Evolutionary conservation across 768 basidiomycete species (phyloP).

Genomic region (Hemileccinum impolitum): DNA sequence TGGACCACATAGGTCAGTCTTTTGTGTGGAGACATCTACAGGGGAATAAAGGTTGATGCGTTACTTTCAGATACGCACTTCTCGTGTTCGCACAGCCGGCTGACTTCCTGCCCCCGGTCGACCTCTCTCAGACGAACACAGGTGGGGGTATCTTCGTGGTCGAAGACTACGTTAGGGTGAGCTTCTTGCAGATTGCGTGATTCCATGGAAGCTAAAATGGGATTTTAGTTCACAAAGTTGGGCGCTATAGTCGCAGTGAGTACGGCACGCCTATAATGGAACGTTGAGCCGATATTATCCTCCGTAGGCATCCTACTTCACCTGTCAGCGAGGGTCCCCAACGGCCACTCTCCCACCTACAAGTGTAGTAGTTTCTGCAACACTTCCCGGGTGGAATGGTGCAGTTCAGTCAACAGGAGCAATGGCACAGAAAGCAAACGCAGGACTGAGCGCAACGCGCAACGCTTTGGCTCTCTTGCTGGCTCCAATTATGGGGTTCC

Average conservation of each 20-base stretch:
- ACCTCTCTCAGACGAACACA: constrained; percentile 46
- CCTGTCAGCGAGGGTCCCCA: constrained; percentile 65
- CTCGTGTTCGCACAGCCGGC: constrained; percentile 62
- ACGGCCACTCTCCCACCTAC: constrained; percentile 54
- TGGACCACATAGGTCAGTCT: constrained; percentile 70
- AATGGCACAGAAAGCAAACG: constrained; percentile 20
- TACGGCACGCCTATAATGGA: constrained; percentile 6
- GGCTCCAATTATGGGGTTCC: constrained; percentile 27
- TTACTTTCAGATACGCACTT: constrained; percentile 56
- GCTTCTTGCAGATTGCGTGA: constrained; percentile 6
- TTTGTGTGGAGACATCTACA: not conserved
- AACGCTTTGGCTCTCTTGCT: constrained; percentile 22
- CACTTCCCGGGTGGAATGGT: constrained; percentile 37
- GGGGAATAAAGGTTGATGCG: not conserved
- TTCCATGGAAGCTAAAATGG: constrained; percentile 1
- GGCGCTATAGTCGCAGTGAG: constrained; percentile 60
- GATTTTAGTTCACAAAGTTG: constrained; percentile 46
- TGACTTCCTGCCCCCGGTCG: constrained; percentile 57
- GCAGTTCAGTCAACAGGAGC: constrained; percentile 10
- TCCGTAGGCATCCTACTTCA: constrained; percentile 63
- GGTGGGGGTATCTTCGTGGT: constrained; percentile 57
- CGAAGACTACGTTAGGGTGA: constrained; percentile 52
- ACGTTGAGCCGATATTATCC: constrained; percentile 4
- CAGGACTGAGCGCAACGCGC: constrained; percentile 17
- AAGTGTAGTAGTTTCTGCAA: constrained; percentile 63